Evolutionary conservation across 31 red algal species (phyloP).

Genomic region (Endocladia muricata): DNA sequence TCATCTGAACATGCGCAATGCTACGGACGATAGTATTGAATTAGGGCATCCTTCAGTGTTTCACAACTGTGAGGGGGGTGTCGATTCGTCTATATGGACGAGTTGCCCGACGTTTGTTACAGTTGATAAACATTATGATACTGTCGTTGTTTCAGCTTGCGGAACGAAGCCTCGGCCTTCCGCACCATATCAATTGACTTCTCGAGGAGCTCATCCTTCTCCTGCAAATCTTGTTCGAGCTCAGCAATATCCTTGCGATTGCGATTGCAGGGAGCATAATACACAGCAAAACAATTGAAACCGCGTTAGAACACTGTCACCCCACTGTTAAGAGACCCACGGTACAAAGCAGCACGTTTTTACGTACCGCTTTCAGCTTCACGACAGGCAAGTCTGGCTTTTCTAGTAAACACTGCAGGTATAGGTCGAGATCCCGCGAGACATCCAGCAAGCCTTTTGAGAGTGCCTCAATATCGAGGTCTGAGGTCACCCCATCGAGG

Average conservation of each 20-base stretch:
- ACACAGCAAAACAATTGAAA: too few relatives aligned
- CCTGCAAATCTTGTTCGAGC: slow-evolving; percentile 52
- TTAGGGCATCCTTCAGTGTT: too few relatives aligned
- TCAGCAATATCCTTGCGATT: slow-evolving; percentile 67
- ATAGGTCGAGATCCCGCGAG: slow-evolving; percentile 62
- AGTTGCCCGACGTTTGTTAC: too few relatives aligned
- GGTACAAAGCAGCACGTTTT: too few relatives aligned
- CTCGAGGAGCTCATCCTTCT: slow-evolving; percentile 63
- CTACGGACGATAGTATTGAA: too few relatives aligned
- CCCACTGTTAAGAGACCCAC: too few relatives aligned
- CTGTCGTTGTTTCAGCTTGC: slow-evolving; percentile 54
- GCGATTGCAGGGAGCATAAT: too few relatives aligned
- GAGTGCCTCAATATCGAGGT: slow-evolving; percentile 72
- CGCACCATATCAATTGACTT: slow-evolving; percentile 57
- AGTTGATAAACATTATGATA: slow-evolving; percentile 49
- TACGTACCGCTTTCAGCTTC: slow-evolving; percentile 53
- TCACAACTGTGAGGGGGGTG: too few relatives aligned
- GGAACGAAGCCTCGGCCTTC: slow-evolving; percentile 52
- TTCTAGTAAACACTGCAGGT: slow-evolving; percentile 46
- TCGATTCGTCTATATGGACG: not conserved
- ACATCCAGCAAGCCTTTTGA: slow-evolving; percentile 64
- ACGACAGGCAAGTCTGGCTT: slow-evolving; percentile 44
- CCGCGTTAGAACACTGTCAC: too few relatives aligned
- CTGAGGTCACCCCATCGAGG: slow-evolving; percentile 63
- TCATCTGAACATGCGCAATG: too few relatives aligned